Percentiles rank a stretch among this genome's conserved stretches.
Conservation (phyloP, 768 basidiomycete genomes). For the Suillus luteus region DNA sequence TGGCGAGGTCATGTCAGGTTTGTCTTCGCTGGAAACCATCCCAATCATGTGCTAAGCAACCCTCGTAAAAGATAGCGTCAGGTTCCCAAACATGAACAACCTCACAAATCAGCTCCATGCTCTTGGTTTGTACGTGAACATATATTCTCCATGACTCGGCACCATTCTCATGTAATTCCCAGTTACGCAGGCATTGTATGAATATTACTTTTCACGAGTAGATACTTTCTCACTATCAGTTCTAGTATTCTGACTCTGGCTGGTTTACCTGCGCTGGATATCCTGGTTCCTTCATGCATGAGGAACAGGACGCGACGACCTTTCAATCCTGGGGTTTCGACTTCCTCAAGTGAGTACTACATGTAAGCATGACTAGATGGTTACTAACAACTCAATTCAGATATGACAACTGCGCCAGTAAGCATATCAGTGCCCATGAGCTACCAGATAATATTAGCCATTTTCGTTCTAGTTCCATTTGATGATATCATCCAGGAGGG, state of each 20-base stretch:
- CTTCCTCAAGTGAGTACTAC: conserved; percentile 52
- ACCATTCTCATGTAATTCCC: conserved; percentile 10
- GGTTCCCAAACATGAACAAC: conserved; percentile 58
- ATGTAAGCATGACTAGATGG: background rate
- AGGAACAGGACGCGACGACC: conserved; percentile 56
- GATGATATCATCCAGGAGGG: conserved; percentile 56
- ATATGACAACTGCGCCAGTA: conserved; percentile 63
- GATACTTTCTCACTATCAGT: background rate
- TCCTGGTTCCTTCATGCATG: conserved; percentile 64
- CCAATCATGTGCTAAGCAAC: background rate
- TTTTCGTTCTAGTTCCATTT: conserved; percentile 46
- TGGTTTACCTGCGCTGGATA: conserved; percentile 66
- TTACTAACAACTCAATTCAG: conserved; percentile 30
- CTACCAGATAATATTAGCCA: background rate
- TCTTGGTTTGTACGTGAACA: conserved; percentile 52
- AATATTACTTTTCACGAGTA: background rate
- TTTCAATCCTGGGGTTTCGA: conserved; percentile 69
- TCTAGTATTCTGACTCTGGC: conserved; percentile 65
- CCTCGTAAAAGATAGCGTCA: conserved; percentile 41
- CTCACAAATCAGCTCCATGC: conserved; percentile 55
- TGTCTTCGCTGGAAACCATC: conserved; percentile 16
- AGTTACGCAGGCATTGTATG: conserved; percentile 65
- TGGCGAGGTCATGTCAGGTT: conserved; percentile 59
- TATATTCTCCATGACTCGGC: background rate
- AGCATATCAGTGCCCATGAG: conserved; percentile 15